phyloP scores from a whole-genome alignment of 768 basidiomycete genomes.

The Rhizopogon salebrosus region DNA sequence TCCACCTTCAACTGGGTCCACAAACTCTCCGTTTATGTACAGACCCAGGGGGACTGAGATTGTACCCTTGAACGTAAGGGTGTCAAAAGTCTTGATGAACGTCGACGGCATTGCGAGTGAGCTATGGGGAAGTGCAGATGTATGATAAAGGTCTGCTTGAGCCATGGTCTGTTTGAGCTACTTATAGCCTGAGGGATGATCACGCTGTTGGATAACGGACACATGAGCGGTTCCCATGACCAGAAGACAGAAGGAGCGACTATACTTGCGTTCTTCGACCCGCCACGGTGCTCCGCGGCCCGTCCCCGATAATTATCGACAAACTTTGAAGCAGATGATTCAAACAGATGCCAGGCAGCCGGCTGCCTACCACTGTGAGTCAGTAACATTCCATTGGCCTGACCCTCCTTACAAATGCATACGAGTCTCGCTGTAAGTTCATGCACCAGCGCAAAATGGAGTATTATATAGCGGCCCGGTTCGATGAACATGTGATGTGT shows the following conservation, averaged over 20 bases:
- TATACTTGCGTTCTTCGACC: background rate
- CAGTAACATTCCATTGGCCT: no score
- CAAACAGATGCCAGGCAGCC: no score
- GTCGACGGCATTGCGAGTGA: conserved; percentile 29
- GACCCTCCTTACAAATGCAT: no score
- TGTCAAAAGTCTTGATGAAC: conserved; percentile 47
- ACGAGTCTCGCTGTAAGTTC: no score
- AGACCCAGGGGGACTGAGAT: conserved; percentile 55
- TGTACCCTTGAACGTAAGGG: conserved; percentile 51
- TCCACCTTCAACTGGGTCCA: conserved; percentile 46
- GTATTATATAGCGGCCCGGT: no score
- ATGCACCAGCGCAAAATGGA: no score
- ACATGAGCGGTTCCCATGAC: background rate
- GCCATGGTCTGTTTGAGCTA: background rate
- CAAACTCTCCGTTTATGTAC: conserved; percentile 55
- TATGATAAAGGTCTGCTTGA: background rate
- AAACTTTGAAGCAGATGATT: no score
- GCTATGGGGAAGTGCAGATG: background rate
- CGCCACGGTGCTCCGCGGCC: background rate
- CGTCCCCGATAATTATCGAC: no score
- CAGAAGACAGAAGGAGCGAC: background rate
- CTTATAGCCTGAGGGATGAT: background rate
- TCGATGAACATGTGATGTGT: no score
- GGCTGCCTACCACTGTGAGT: no score
- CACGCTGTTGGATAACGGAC: background rate